Evolutionary conservation across 2,329 filamentous ascomycete species (phyloP), one percentile per base, ranked within the genome.

Genomic region (Botryotinia calthae): DNA sequence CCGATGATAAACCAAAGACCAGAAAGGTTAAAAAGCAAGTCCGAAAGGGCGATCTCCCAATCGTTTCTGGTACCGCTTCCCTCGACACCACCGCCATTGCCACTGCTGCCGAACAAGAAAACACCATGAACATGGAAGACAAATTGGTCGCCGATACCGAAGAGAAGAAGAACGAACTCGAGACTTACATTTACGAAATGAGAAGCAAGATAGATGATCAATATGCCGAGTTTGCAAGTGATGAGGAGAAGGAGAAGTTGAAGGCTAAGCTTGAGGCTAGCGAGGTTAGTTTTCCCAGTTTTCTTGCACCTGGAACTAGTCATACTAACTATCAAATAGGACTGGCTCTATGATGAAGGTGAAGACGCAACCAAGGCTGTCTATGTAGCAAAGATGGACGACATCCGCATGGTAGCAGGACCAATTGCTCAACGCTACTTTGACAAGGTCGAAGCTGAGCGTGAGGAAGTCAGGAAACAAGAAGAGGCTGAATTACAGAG

Each of bases 11-110:
- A 81, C 89, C 89, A 77, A 93, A 93, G 91, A 97, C 90, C 71
- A 92, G 95, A 82, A 98, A 98, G 87, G 93, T 99, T 79, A 98
- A 98, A 92, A 99, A 98, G 89, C 95, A 98, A 86, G 93, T 98
- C 77, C 93, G 95, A 84, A 98, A 98, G 88, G 96, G 96, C 77
- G 95, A 98, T 78, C 87, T 99, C 72, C 93, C 95, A 75, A 91
- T 99, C 77, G 90, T 93, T 73, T 88, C 93, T 74, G 95, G 91
- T 76, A 97, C 94, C 64, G 89, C 92, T 66, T 92, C 94, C 54
- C 87, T 98, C 73, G 94, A 97, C 75, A 83, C 88, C 67, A 79
- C 86, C 25, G 82, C 85, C 81, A 95, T 93, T 87, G 85, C 90
- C 75, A 80, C 86, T n/a, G 86, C 90, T 77, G 84, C 87, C 68